Conservation (phyloP, 345 rosid species). For the Eucalyptus cloeziana region DNA sequence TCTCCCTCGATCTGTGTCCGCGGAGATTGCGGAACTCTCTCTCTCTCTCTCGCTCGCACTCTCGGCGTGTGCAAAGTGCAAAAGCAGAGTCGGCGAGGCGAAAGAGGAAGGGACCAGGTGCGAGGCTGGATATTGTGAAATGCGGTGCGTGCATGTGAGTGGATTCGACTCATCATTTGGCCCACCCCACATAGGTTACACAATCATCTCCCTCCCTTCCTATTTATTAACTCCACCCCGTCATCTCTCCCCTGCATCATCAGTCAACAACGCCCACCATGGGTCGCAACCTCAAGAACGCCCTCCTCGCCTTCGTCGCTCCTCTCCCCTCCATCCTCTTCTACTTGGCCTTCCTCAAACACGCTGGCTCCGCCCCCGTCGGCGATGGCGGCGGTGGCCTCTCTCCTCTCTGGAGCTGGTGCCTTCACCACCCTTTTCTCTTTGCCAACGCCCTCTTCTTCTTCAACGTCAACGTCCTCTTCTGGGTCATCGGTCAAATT, state of each 20-base stretch:
- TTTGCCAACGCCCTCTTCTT: slow-evolving; percentile 75
- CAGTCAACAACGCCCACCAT: not conserved
- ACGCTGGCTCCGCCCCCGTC: not conserved
- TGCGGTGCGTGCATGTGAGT: not conserved
- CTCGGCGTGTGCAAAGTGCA: not conserved
- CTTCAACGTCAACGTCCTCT: slow-evolving; percentile 83
- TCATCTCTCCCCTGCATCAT: not conserved
- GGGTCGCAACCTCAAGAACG: slow-evolving; percentile 33
- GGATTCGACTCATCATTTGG: slow-evolving; percentile 15
- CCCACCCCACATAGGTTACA: not conserved
- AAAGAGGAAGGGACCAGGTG: not conserved
- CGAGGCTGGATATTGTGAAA: not conserved
- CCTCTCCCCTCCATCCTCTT: slow-evolving; percentile 74
- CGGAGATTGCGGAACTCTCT: not conserved
- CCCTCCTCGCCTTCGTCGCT: slow-evolving; percentile 48
- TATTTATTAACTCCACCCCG: not conserved
- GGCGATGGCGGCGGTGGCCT: not conserved
- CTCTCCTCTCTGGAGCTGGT: slow-evolving; percentile 52
- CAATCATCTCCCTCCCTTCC: not conserved
- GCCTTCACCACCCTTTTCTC: slow-evolving; percentile 67
- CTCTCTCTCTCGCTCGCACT: not conserved
- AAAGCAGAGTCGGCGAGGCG: not conserved
- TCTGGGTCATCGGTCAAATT: slow-evolving; percentile 73
- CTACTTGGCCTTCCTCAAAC: slow-evolving; percentile 48
- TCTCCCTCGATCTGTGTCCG: not conserved